Percentiles rank a stretch among this genome's conserved stretches.
phyloP scores from a whole-genome alignment of 176 grass and related monocot genomes.

The Oryza punctata region DNA sequence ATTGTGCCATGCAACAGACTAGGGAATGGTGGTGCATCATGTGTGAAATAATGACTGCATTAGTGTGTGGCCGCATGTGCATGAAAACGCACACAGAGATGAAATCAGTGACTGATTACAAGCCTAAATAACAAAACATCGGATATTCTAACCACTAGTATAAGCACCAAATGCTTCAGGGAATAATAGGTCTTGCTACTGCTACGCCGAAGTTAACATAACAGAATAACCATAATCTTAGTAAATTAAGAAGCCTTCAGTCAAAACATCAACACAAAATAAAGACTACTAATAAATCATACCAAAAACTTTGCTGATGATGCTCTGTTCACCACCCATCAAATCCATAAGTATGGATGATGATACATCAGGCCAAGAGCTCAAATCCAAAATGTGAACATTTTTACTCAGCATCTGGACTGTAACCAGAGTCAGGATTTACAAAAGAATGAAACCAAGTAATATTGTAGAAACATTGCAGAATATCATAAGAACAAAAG shows the following conservation, averaged over 20 bases:
- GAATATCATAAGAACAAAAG: conserved; percentile 39
- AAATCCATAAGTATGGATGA: conserved; percentile 67
- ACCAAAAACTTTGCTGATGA: conserved; percentile 83
- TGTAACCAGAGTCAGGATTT: conserved; percentile 96
- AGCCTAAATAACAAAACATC: conserved; percentile 10
- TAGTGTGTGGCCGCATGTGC: too few relatives aligned
- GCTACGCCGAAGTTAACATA: not conserved
- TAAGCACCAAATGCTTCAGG: not conserved
- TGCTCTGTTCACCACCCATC: conserved; percentile 69
- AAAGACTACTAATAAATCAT: conserved; percentile 43
- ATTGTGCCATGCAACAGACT: too few relatives aligned
- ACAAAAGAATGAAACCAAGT: conserved; percentile 37
- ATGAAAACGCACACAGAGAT: too few relatives aligned
- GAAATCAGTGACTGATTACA: too few relatives aligned
- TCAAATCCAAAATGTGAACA: conserved; percentile 74
- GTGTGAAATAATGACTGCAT: too few relatives aligned
- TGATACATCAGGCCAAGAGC: conserved; percentile 59
- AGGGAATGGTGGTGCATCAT: too few relatives aligned
- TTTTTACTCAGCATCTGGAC: conserved; percentile 93
- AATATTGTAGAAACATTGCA: conserved; percentile 20
- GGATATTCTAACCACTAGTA: conserved; percentile 12
- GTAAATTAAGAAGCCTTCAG: not conserved
- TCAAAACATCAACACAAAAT: conserved; percentile 2
- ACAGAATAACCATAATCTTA: not conserved
- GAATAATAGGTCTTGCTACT: not conserved